Evolutionary conservation across 2,329 filamentous ascomycete species (phyloP).

Genomic region (Cordyceps sp.): DNA sequence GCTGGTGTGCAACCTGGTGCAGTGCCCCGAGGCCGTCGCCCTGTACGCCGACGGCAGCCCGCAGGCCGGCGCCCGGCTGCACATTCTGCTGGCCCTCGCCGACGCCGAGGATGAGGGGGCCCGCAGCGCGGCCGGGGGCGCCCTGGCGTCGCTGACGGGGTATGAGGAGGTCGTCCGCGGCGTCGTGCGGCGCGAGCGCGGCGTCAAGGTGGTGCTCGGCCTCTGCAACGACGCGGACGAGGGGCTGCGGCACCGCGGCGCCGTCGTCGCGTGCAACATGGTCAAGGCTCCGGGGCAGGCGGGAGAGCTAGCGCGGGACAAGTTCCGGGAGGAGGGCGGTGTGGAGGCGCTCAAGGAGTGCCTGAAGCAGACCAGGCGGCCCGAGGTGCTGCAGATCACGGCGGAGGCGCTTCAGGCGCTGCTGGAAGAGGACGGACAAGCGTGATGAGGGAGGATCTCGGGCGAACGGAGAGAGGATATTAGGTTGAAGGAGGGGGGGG

Average conservation of each 20-base stretch:
- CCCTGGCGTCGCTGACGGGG: slow-evolving; percentile 67
- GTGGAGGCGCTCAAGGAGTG: slow-evolving; percentile 53
- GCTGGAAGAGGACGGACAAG: slow-evolving; percentile 19
- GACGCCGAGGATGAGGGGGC: slow-evolving; percentile 73
- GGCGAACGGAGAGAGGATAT: too few species aligned
- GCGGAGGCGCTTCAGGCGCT: slow-evolving; percentile 58
- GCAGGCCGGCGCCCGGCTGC: slow-evolving; percentile 56
- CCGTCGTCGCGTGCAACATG: slow-evolving; percentile 61
- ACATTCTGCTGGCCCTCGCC: slow-evolving; percentile 73
- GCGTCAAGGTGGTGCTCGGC: slow-evolving; percentile 61
- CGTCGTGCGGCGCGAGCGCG: slow-evolving; percentile 54
- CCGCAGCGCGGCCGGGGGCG: slow-evolving; percentile 71
- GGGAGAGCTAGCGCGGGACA: slow-evolving; percentile 42
- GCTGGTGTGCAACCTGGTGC: slow-evolving; percentile 79
- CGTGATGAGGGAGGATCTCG: too few species aligned
- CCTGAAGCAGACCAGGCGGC: slow-evolving; percentile 49
- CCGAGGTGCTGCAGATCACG: slow-evolving; percentile 53
- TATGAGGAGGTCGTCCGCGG: slow-evolving; percentile 59
- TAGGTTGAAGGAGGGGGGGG: too few species aligned
- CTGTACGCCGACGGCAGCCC: slow-evolving; percentile 52
- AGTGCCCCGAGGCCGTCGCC: slow-evolving; percentile 46
- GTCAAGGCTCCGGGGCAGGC: slow-evolving; percentile 48
- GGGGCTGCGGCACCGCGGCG: slow-evolving; percentile 53
- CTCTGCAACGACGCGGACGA: slow-evolving; percentile 61
- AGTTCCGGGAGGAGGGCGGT: slow-evolving; percentile 44